Conservation (phyloP, 2,329 filamentous ascomycete species). For the Malbranchea zuffiana region DNA sequence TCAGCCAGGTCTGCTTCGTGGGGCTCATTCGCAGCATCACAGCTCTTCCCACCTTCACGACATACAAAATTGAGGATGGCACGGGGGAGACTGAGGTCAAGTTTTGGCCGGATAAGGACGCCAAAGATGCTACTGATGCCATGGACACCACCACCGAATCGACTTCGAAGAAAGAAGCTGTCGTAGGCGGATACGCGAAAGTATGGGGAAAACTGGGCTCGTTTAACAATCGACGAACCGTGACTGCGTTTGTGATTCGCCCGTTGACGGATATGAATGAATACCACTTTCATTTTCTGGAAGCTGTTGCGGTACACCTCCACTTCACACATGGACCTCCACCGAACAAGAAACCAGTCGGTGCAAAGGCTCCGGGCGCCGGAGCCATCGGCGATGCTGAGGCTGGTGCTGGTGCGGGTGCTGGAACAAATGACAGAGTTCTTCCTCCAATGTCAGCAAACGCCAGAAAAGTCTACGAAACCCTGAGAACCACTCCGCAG, state of each 20-base stretch:
- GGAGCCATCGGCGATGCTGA: constrained; percentile 28
- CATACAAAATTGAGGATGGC: constrained; percentile 88
- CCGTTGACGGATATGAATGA: constrained; percentile 80
- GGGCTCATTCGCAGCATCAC: constrained; percentile 83
- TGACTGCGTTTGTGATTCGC: constrained; percentile 70
- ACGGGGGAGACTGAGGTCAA: constrained; percentile 77
- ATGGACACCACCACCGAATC: constrained; percentile 33
- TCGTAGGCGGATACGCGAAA: constrained; percentile 68
- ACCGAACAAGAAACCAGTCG: constrained; percentile 34
- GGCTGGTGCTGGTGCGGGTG: constrained; percentile 18
- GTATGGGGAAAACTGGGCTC: constrained; percentile 75
- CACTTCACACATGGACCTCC: constrained; percentile 63
- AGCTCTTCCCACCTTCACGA: constrained; percentile 80
- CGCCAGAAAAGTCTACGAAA: constrained; percentile 61
- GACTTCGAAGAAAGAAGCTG: constrained; percentile 45
- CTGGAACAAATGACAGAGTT: constrained; percentile 19
- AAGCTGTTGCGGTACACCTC: constrained; percentile 80
- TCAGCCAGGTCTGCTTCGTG: constrained; percentile 72
- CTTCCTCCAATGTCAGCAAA: constrained; percentile 41
- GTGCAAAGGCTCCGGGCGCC: constrained; percentile 31
- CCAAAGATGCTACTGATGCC: constrained; percentile 38
- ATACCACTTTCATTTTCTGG: constrained; percentile 81
- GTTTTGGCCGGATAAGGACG: constrained; percentile 38
- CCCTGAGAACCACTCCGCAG: constrained; percentile 55
- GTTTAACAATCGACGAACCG: constrained; percentile 72